Conservation (phyloP, 164 flowering plant species). For the Kingdonia uniflora region DNA sequence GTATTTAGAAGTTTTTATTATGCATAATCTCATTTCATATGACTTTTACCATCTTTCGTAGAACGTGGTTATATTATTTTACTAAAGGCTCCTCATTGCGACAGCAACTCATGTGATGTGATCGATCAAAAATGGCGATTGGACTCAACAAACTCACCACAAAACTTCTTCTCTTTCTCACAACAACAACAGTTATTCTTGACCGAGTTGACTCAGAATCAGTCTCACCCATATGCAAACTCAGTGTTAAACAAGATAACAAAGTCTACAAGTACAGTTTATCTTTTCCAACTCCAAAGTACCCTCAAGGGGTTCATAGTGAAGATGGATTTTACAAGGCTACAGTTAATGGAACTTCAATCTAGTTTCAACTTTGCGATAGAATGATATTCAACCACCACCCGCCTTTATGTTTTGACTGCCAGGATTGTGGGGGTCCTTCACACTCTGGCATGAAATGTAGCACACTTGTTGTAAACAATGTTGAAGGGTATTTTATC, state of each 20-base stretch:
- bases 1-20: no score
- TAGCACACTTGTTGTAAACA: slow-evolving; percentile 55
- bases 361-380: slow-evolving; percentile 97
- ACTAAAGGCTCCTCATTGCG: no score
- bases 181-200: slow-evolving; percentile 11
- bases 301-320: slow-evolving; percentile 82
- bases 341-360: slow-evolving; percentile 50
- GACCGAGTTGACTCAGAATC: slow-evolving; percentile 16
- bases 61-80: no score
- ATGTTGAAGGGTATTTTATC: slow-evolving; percentile 55
- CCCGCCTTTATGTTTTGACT: slow-evolving; percentile 72
- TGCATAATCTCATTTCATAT: no score
- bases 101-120: no score
- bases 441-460: slow-evolving; percentile 70
- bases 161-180: slow-evolving; percentile 11
- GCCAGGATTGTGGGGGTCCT: slow-evolving; percentile 84
- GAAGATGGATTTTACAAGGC: slow-evolving; percentile 93
- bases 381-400: slow-evolving; percentile 89
- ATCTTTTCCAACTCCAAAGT: slow-evolving; percentile 40
- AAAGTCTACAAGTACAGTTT: slow-evolving; percentile 58
- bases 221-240: slow-evolving; percentile 31
- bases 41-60: no score
- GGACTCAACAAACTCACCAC: no score
- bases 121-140: no score
- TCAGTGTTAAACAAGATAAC: slow-evolving; percentile 32